These are phyloP conservation scores for Sechiopsis laciniata DNA, from an alignment of 306 rosid species.

Conservation along the genomic window DNA sequence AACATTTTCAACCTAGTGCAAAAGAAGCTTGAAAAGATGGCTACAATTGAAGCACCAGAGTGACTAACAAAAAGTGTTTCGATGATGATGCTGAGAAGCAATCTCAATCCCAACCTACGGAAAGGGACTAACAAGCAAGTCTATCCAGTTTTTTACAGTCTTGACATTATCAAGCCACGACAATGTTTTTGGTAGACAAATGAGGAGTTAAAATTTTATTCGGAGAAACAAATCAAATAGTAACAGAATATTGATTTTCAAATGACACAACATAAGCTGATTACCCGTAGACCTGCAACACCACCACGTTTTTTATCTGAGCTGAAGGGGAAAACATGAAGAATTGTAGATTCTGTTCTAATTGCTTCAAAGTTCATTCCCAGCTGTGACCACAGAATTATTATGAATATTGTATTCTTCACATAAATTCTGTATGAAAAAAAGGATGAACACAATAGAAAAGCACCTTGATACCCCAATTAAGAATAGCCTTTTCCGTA, in stretches of 20 bases:
- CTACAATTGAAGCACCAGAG: not conserved
- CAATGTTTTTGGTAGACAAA: not conserved
- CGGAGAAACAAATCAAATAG: not conserved
- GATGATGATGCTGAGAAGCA: not conserved
- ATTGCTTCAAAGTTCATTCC: constrained; percentile 65
- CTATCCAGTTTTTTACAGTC: not conserved
- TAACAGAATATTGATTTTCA: not conserved
- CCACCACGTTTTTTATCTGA: constrained; percentile 88
- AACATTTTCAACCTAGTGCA: not conserved
- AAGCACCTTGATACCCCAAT: constrained; percentile 63
- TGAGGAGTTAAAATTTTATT: constrained; percentile 6
- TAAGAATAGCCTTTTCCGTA: constrained; percentile 78
- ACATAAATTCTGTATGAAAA: not conserved
- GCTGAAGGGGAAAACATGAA: constrained; percentile 79
- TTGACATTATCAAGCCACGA: not conserved
- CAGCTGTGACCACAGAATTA: constrained; percentile 43
- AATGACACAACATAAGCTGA: not conserved
- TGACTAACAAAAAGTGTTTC: not conserved
- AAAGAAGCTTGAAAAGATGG: not conserved
- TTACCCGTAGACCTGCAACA: constrained; percentile 54
- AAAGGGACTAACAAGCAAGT: not conserved
- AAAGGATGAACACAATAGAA: not conserved
- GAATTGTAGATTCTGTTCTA: constrained; percentile 50
- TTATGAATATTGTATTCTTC: not conserved
- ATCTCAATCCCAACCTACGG: not conserved